Evolutionary conservation across 371 early-diverging fungal species (phyloP), one percentile per base, ranked within the genome.

Genomic region (Rhizomucor pusillus): DNA sequence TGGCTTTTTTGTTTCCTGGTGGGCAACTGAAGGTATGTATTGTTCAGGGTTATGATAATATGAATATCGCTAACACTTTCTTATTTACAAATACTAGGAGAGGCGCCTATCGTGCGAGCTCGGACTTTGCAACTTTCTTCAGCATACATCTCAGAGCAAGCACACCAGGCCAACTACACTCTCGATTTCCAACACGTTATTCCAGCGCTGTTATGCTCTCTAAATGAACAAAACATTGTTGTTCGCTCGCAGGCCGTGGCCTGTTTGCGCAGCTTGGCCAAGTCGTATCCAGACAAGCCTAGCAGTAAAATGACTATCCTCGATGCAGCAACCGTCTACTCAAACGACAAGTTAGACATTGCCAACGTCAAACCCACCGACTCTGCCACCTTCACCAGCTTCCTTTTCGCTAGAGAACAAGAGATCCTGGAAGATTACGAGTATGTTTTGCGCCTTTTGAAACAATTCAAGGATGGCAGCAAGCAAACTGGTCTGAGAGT

Each of bases 171-270:
- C 1, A 29, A 58, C 18, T 52, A 66, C 33, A 61, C 62, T 5
- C 40, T 63, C 20, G 97, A 93, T 62, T 90, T 82, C 71, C 95
- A 95, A 71, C 74, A 91, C n/a, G 49, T 89, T 24, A 60, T 94
- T 1, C 94, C 95, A 9, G 67, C 78, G 1, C 59, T 94, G n/a
- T 59, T 95, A 35, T 73, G 88, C 29, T 74, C 83, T 4, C 71
- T 94, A 41, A 67, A 69, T 5, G 80, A 86, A 57, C 52, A 53
- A 1, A 56, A 81, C 35, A 60, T 57, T 35, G 66, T 64, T 23
- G 77, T 90, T 34, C 89, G 92, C 24, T 61, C 68, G 7, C 74
- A 80, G 10, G 87, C 84, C 1, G 60, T 85, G 3, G 54, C 50
- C 2, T 87, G 87, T 56, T 53, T 90, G 34, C 56, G 76, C 34